These are phyloP conservation scores for Brettanomyces nanus DNA, from an alignment of 805 yeast species.

Conservation along the genomic window DNA sequence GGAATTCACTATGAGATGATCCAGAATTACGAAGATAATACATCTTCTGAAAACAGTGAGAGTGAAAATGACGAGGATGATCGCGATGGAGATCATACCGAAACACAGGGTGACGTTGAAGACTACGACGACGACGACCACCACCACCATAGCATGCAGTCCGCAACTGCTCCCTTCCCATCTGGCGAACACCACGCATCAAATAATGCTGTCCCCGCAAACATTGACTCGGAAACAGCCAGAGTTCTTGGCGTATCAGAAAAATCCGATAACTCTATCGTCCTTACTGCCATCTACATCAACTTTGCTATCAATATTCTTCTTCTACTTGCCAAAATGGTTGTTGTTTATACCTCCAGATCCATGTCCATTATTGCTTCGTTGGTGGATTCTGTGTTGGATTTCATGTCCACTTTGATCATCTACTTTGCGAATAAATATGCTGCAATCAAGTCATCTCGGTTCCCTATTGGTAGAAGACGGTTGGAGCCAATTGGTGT, in stretches of 20 bases:
- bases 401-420: constrained; percentile 65
- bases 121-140: neutral
- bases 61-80: constrained; percentile 4
- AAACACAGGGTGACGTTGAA: no score
- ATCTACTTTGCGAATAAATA: constrained; percentile 53
- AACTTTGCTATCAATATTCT: constrained; percentile 55
- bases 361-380: constrained; percentile 77
- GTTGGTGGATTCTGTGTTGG: constrained; percentile 66
- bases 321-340: constrained; percentile 50
- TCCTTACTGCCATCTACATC: constrained; percentile 56
- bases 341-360: constrained; percentile 53
- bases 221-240: constrained; percentile 52
- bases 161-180: neutral
- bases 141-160: neutral
- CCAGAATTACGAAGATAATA: constrained; percentile 41
- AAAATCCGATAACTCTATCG: constrained; percentile 29
- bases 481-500: constrained; percentile 76
- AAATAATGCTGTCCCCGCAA: constrained; percentile 40
- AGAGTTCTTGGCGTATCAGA: constrained; percentile 41
- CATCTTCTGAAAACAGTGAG: constrained; percentile 18
- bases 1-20: constrained; percentile 63
- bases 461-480: constrained; percentile 63
- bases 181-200: neutral
- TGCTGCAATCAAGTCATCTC: constrained; percentile 28
- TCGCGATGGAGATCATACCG: constrained; percentile 6